Percentiles rank a stretch among this genome's conserved stretches.
Evolutionary conservation across 2,329 filamentous ascomycete genomes (phyloP).

Genomic region (Hymenoscyphus linearis): DNA sequence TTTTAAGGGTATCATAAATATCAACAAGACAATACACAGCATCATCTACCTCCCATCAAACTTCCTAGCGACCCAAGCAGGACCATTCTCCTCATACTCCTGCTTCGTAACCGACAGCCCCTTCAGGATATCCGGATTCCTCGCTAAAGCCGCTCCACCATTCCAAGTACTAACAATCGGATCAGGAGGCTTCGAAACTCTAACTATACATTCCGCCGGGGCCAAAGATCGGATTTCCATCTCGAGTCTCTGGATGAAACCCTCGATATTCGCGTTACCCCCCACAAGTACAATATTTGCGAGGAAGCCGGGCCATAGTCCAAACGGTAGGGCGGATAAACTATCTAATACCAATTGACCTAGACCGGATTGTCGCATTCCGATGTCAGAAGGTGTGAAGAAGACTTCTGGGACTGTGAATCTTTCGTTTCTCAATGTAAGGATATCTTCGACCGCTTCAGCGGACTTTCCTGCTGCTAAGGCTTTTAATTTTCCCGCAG

Average conservation of each 20-base stretch:
- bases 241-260: conserved; percentile 76
- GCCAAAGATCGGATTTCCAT: conserved; percentile 66
- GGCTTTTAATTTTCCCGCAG: conserved; percentile 46
- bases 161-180: conserved; percentile 80
- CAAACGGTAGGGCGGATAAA: conserved; percentile 68
- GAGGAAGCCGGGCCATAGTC: conserved; percentile 75
- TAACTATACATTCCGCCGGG: conserved; percentile 71
- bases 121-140: conserved; percentile 57
- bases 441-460: conserved; percentile 64
- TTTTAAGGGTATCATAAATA: too few relatives aligned
- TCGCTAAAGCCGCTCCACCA: conserved; percentile 74
- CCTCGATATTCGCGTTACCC: conserved; percentile 73
- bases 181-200: conserved; percentile 64
- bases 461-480: conserved; percentile 38
- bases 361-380: conserved; percentile 76
- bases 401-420: conserved; percentile 87
- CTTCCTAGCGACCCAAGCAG: conserved; percentile 65
- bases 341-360: conserved; percentile 79
- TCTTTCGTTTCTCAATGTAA: conserved; percentile 86
- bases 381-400: conserved; percentile 81
- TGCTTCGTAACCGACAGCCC: conserved; percentile 72
- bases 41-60: conserved; percentile 47
- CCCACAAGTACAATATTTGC: conserved; percentile 87
- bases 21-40: too few relatives aligned
- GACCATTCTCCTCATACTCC: conserved; percentile 86